phyloP scores from a whole-genome alignment of 306 rosid species.

The Vachellia collinsii region DNA sequence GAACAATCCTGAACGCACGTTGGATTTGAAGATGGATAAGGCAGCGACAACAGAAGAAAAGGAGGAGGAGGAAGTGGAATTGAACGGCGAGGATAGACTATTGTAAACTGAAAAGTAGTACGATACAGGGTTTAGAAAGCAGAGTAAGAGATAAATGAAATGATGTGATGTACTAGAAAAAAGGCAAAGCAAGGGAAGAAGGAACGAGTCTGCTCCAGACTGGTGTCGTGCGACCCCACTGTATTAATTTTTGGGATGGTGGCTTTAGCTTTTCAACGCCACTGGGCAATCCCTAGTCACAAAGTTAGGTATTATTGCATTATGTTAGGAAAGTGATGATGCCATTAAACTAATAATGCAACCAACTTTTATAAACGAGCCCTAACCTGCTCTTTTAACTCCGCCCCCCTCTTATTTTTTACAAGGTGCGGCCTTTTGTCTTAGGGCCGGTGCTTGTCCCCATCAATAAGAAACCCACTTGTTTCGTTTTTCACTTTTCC shows the following conservation, averaged over 20 bases:
- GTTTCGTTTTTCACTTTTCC: neutral
- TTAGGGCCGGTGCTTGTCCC: conserved; percentile 56
- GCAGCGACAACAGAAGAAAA: neutral
- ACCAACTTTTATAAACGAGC: conserved; percentile 35
- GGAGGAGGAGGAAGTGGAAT: neutral
- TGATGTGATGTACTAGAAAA: neutral
- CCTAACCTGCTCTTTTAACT: conserved; percentile 36
- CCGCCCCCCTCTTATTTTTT: neutral
- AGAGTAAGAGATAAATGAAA: neutral
- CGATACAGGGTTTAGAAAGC: neutral
- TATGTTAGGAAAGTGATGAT: conserved; percentile 6
- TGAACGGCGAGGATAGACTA: neutral
- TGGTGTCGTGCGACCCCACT: conserved; percentile 3
- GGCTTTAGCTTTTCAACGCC: neutral
- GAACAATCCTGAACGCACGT: neutral
- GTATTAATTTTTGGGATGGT: neutral
- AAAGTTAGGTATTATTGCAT: conserved; percentile 54
- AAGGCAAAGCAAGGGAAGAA: neutral
- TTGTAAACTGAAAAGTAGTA: no score
- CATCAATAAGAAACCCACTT: conserved; percentile 47
- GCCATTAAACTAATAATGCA: conserved; percentile 25
- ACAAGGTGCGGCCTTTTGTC: conserved; percentile 42
- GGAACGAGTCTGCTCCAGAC: neutral
- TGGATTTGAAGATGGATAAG: neutral
- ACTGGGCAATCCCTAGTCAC: conserved; percentile 23